Percentiles rank a stretch among this genome's conserved stretches.
phyloP scores from a whole-genome alignment of 306 rosid genomes.

The Carpinus fangiana region DNA sequence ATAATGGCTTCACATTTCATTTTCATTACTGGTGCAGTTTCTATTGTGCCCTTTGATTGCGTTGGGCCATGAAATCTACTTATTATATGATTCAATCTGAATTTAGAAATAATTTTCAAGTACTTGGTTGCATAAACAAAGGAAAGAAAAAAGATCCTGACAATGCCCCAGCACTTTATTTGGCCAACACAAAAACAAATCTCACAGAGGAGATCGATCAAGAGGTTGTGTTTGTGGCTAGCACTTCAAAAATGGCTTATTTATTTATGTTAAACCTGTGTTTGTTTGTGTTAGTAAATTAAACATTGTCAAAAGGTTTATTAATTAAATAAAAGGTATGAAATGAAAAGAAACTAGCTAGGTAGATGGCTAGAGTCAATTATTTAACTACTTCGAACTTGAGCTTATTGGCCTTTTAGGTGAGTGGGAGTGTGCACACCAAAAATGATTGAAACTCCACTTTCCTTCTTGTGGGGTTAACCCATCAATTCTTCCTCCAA shows the following conservation, averaged over 20 bases:
- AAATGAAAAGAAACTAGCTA: too few species aligned
- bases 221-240: not conserved
- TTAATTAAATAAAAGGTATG: not conserved
- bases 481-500: too few species aligned
- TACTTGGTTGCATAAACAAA: not conserved
- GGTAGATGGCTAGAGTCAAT: too few species aligned
- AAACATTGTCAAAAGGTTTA: not conserved
- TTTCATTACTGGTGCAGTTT: not conserved
- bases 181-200: not conserved
- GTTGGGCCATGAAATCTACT: not conserved
- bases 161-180: not conserved
- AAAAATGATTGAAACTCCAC: too few species aligned
- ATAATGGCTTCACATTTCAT: not conserved
- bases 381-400: too few species aligned
- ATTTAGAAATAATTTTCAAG: not conserved
- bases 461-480: too few species aligned
- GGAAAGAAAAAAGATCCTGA: not conserved
- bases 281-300: not conserved
- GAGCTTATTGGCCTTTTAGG: too few species aligned
- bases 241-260: not conserved
- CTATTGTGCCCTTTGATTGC: not conserved
- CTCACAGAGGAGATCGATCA: not conserved
- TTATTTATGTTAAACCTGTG: not conserved
- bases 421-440: too few species aligned
- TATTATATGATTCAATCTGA: not conserved